Conservation (phyloP, 495 filamentous ascomycete genomes). For the Penicillium arizonense region DNA sequence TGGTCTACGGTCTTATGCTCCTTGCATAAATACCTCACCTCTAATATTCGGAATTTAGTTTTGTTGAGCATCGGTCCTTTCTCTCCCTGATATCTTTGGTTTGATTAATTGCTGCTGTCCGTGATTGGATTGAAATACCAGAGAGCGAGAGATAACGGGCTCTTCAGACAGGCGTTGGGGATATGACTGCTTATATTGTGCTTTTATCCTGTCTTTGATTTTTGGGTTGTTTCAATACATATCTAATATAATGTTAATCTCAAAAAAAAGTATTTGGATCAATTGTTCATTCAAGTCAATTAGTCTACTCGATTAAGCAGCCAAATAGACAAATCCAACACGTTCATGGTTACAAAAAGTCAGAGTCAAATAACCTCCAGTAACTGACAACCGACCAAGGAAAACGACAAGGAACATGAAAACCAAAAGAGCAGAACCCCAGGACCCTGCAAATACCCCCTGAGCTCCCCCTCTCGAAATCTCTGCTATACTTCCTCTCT, state of each 20-base stretch:
- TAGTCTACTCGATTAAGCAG: too few relatives aligned
- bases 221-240: constrained; percentile 7
- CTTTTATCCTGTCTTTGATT: constrained; percentile 4
- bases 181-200: constrained; percentile 8
- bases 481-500: not conserved
- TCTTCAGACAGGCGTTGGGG: constrained; percentile 12
- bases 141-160: not conserved
- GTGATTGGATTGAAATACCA: not conserved
- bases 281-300: not conserved
- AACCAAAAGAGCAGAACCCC: too few relatives aligned
- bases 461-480: not conserved
- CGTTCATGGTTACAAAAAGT: too few relatives aligned
- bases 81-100: not conserved
- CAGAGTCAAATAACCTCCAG: too few relatives aligned
- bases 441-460: too few relatives aligned
- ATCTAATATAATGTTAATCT: constrained; percentile 16
- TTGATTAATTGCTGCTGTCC: constrained; percentile 19
- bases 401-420: too few relatives aligned
- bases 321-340: too few relatives aligned
- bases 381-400: too few relatives aligned
- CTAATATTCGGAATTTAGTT: constrained; percentile 15
- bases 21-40: constrained; percentile 21
- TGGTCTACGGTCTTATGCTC: constrained; percentile 30
- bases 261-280: not conserved
- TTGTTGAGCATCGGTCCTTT: not conserved